These are phyloP conservation scores for Mrakia hoshinonis DNA, from an alignment of 768 basidiomycete species.

Conservation along the genomic window DNA sequence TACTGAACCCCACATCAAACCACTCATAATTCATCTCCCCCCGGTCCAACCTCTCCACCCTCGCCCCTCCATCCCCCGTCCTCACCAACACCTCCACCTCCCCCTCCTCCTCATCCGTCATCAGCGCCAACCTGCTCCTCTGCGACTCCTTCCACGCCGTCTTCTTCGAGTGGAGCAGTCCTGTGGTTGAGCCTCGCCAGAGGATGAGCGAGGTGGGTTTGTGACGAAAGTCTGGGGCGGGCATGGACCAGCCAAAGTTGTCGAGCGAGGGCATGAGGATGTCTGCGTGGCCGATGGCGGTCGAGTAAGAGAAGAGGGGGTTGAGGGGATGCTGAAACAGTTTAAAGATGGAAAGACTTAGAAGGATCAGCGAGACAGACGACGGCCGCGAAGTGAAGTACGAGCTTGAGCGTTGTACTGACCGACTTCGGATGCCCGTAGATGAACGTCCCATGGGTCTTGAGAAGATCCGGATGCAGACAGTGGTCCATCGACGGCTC, in stretches of 20 bases:
- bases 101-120: too few relatives aligned
- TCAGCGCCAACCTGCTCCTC: background rate
- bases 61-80: too few relatives aligned
- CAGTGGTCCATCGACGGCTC: too few relatives aligned
- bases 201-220: slow-evolving; percentile 10
- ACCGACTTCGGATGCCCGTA: background rate
- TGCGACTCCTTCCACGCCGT: slow-evolving; percentile 6
- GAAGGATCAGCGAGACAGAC: background rate
- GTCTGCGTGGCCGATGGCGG: slow-evolving; percentile 7
- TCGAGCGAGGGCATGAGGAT: slow-evolving; percentile 7
- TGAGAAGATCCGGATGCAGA: too few relatives aligned
- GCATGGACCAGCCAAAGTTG: background rate
- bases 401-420: too few relatives aligned
- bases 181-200: slow-evolving; percentile 22
- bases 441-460: slow-evolving; percentile 12
- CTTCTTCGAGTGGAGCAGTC: slow-evolving; percentile 3
- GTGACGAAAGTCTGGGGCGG: background rate
- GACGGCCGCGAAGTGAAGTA: too few relatives aligned
- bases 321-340: background rate
- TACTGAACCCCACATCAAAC: background rate
- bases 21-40: background rate
- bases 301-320: background rate
- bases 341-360: too few relatives aligned
- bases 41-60: too few relatives aligned
- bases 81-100: too few relatives aligned